phyloP scores from a whole-genome alignment of 2,329 filamentous ascomycete species.

The Daldinia sp. region DNA sequence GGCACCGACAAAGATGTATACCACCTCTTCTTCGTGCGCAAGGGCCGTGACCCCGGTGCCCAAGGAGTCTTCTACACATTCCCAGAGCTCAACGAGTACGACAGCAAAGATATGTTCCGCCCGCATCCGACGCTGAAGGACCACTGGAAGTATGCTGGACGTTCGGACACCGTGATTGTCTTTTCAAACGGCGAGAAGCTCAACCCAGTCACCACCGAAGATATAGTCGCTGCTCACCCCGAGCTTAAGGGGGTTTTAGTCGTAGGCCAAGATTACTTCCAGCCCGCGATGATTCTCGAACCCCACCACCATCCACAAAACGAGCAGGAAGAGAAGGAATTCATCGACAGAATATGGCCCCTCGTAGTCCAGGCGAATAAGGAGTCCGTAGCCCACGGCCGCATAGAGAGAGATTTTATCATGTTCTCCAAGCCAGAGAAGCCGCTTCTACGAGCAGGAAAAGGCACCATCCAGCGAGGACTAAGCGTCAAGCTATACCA shows the following conservation, averaged over 20 bases:
- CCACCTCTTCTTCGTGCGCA: constrained; percentile 51
- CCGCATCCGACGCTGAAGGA: constrained; percentile 30
- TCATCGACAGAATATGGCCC: constrained; percentile 53
- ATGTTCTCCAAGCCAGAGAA: constrained; percentile 47
- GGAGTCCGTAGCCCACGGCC: constrained; percentile 52
- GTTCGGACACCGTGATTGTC: constrained; percentile 51
- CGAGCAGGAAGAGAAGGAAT: constrained; percentile 29
- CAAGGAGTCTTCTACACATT: constrained; percentile 28
- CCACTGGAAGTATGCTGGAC: constrained; percentile 44
- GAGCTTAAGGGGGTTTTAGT: constrained; percentile 51
- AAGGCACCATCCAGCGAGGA: constrained; percentile 43
- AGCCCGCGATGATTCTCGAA: constrained; percentile 56
- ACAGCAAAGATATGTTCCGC: constrained; percentile 37
- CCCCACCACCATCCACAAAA: constrained; percentile 43
- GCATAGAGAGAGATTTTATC: constrained; percentile 50
- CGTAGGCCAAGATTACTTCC: constrained; percentile 53
- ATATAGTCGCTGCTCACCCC: constrained; percentile 47
- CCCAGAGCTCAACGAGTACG: constrained; percentile 32
- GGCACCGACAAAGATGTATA: constrained; percentile 42
- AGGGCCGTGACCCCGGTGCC: constrained; percentile 43
- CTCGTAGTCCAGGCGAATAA: constrained; percentile 51
- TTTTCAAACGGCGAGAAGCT: constrained; percentile 58
- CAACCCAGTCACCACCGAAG: constrained; percentile 54
- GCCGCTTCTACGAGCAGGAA: constrained; percentile 42
- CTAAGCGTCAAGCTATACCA: constrained; percentile 36